Evolutionary conservation across 257 asterid species (phyloP).

Genomic region (Misopates orontium): DNA sequence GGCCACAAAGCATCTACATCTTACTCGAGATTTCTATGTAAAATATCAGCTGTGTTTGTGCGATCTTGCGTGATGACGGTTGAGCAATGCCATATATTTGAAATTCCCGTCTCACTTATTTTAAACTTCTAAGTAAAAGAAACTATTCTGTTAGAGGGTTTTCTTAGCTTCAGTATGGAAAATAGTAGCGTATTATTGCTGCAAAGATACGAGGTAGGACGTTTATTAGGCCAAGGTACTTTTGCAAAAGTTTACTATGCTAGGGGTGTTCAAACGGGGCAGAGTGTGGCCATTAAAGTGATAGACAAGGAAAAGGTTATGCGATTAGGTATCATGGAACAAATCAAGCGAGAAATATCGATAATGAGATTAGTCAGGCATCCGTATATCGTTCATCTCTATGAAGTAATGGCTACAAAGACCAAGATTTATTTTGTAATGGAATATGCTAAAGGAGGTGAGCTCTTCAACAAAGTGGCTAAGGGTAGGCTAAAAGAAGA

Average conservation of each 20-base stretch:
- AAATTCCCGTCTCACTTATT: slow-evolving; percentile 14
- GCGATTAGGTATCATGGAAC: slow-evolving; percentile 56
- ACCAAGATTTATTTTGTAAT: slow-evolving; percentile 76
- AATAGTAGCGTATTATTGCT: slow-evolving; percentile 44
- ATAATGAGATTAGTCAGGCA: slow-evolving; percentile 72
- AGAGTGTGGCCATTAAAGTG: slow-evolving; percentile 75
- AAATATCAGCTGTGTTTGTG: slow-evolving; percentile 22
- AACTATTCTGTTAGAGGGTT: slow-evolving; percentile 17
- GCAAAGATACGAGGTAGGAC: slow-evolving; percentile 74
- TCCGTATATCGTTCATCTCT: slow-evolving; percentile 63
- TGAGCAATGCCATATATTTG: slow-evolving; percentile 26
- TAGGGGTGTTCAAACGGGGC: slow-evolving; percentile 57
- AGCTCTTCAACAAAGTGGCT: slow-evolving; percentile 66
- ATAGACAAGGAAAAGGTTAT: slow-evolving; percentile 65
- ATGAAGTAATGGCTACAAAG: slow-evolving; percentile 87
- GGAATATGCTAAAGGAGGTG: slow-evolving; percentile 86
- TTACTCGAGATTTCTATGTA: slow-evolving; percentile 23
- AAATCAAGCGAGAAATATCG: slow-evolving; percentile 72
- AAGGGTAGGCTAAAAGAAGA: slow-evolving; percentile 71
- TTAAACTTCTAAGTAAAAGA: slow-evolving; percentile 11
- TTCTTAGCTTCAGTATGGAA: slow-evolving; percentile 47
- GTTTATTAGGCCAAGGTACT: slow-evolving; percentile 81
- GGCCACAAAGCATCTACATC: slow-evolving; percentile 8
- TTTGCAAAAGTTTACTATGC: slow-evolving; percentile 77
- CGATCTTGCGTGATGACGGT: slow-evolving; percentile 40